Evolutionary conservation across 164 flowering plant genomes (phyloP), one percentile per base, ranked within the genome.

Genomic region (Nelumbo lutea): DNA sequence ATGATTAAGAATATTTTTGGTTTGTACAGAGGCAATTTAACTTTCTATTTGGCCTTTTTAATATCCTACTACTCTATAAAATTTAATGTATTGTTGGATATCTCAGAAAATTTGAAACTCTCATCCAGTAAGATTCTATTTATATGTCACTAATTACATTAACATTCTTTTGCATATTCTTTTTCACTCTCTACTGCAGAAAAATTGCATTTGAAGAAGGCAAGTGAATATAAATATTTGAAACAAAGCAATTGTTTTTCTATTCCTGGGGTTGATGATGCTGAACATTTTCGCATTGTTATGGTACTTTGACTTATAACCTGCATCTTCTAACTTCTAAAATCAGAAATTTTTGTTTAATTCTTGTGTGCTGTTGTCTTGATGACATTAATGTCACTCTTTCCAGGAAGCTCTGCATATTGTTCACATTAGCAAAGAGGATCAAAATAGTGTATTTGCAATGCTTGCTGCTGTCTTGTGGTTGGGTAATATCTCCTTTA

Each of bases 391-490:
- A 53, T 1, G 9, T 41, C 14, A 14, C 52, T 63, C 67, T 68
- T 78, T 66, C 14, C 83, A 93, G 98, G 97, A 93, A 85, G 98
- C 99, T 73, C 75, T 96, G 73, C 89, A 88, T 83, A 78, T 86
- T 79, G 97, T 96, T 73, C 99, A 96, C 71, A 80, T 96, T 15
- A 87, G 84, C 81, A 90, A 93, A 74, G 90, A 86, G 73, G 92
- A 93, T 70, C 99, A 91, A 68, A 84, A 93, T 65, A 93, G 84
- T 81, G 89, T 87, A 13, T 96, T 93, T 82, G 86, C 93, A 57
- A 96, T 93, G 96, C 90, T 96, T 74, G 86, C 98, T 77, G 97
- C 99, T 45, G 98, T 96, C 45, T 69, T 96, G 70, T 93, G 99
- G 98, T 72, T 96, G 63, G 99, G 99, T 67, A 87, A 96, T 78